phyloP scores from a whole-genome alignment of 371 early-diverging fungal genomes.

The Actinomucor elegans region DNA sequence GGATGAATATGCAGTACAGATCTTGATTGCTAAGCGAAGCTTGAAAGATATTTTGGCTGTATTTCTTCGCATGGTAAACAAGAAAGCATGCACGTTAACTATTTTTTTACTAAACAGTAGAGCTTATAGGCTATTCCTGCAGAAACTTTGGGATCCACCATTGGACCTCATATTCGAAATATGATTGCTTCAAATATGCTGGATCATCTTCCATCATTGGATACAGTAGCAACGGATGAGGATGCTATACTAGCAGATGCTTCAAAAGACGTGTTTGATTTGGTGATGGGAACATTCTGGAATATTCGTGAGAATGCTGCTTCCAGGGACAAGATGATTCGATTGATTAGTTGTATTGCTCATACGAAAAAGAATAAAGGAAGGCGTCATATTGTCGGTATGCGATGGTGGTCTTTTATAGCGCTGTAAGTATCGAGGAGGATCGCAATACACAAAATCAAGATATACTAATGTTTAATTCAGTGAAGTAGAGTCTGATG shows the following conservation, averaged over 20 bases:
- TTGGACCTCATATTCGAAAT: conserved; percentile 29
- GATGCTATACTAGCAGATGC: conserved; percentile 15
- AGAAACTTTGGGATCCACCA: conserved; percentile 27
- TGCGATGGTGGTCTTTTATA: conserved; percentile 45
- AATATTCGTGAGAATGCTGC: conserved; percentile 9
- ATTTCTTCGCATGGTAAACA: conserved; percentile 41
- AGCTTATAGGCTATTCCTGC: conserved; percentile 33
- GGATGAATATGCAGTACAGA: conserved; percentile 15
- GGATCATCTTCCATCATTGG: not conserved
- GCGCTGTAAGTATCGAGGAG: conserved; percentile 29
- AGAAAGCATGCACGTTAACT: not conserved
- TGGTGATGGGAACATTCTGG: conserved; percentile 32
- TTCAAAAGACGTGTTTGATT: conserved; percentile 29
- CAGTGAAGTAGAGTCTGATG: too few species aligned
- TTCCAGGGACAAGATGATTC: conserved; percentile 23
- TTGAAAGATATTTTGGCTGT: conserved; percentile 41
- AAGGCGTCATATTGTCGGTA: conserved; percentile 26
- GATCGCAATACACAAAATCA: too few species aligned
- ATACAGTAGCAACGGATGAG: conserved; percentile 11
- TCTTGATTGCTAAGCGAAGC: conserved; percentile 27
- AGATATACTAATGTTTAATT: too few species aligned
- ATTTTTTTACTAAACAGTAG: too few species aligned
- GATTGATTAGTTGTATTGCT: conserved; percentile 23
- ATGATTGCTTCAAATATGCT: conserved; percentile 10
- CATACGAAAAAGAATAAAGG: conserved; percentile 18